These are phyloP conservation scores for Dictyostelium discoideum DNA, from an alignment of 78 protist genomes.

Conservation along the genomic window dicty_2.7 NC_007091.3:474001-474500, in stretches of 20 bases:
- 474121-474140: constrained; percentile 31
- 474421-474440: constrained; percentile 15
- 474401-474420: not conserved
- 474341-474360: constrained; percentile 47
- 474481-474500: constrained; percentile 80
- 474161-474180: not conserved
- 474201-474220: not conserved
- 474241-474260: not conserved
- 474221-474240: not conserved
- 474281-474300: not conserved
- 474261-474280: not conserved
- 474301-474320: constrained; percentile 31
- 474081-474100: not conserved
- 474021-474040: constrained; percentile 32
- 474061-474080: constrained; percentile 37
- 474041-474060: constrained; percentile 17
- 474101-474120: constrained; percentile 48
- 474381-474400: not conserved
- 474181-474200: not conserved
- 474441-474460: constrained; percentile 21
- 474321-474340: constrained; percentile 24
- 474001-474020: constrained; percentile 22
- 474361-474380: constrained; percentile 64
- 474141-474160: constrained; percentile 59
- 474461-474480: constrained; percentile 19